Percentiles rank a stretch among this genome's conserved stretches.
These are phyloP conservation scores for Geotrichum fermentans DNA, from an alignment of 1,139 yeast species.

Conservation along the genomic window DNA sequence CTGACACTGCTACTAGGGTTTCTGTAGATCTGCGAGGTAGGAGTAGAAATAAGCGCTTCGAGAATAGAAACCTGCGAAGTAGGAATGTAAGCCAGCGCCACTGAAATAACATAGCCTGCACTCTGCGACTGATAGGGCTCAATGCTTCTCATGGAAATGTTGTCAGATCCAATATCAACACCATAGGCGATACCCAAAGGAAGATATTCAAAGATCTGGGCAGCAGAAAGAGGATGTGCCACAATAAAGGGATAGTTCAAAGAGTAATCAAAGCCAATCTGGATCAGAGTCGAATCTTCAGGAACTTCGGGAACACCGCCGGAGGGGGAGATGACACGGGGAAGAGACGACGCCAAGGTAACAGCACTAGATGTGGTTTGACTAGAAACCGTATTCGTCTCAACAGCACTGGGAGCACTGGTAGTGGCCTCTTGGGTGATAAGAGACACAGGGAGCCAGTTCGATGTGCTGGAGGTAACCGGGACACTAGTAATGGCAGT, in stretches of 20 bases:
- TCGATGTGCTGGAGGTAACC: constrained; percentile 15
- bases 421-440: constrained; percentile 18
- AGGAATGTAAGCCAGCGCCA: constrained; percentile 41
- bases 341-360: constrained; percentile 34
- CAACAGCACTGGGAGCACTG: constrained; percentile 9
- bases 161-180: constrained; percentile 28
- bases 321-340: constrained; percentile 40
- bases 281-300: constrained; percentile 34
- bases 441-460: constrained; percentile 20
- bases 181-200: constrained; percentile 41
- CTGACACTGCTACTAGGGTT: constrained; percentile 36
- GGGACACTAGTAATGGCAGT: constrained; percentile 19
- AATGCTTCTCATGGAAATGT: constrained; percentile 35
- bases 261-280: constrained; percentile 40
- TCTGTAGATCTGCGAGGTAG: constrained; percentile 36
- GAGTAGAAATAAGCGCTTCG: constrained; percentile 32
- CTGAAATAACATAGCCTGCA: constrained; percentile 38
- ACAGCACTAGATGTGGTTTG: constrained; percentile 22
- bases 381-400: constrained; percentile 19
- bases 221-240: constrained; percentile 40
- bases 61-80: constrained; percentile 29
- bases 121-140: constrained; percentile 36
- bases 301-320: constrained; percentile 33
- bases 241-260: constrained; percentile 43
- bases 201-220: constrained; percentile 42